Base-by-base conservation (phyloP, 768 basidiomycete genomes). In the Leccinum fibrillosum region DNA sequence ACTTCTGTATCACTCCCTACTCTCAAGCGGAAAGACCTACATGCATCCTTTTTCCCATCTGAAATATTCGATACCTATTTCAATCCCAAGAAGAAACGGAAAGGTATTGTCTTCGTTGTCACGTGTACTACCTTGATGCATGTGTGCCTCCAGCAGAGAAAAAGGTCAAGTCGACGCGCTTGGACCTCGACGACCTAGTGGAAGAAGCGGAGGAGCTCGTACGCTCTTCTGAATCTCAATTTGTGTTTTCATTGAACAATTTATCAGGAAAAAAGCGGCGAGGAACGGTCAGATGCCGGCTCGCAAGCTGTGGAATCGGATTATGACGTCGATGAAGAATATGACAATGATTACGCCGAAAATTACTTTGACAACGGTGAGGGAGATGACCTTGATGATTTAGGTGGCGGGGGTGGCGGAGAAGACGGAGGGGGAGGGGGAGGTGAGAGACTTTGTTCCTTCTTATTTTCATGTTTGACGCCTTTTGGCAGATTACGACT, bases 341-440 rank as follows among this genome's bases (percentile, higher is more conserved):
- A 93, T 66, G 92, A 93, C 72, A 92, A 94, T 63, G 92, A 94
- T 61, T 94, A 94, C 61, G 91, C 88, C 3, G 88, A 89, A 60
- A 91, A 94, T 68, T 93, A 94, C 78, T 94, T 94, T 69, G 91
- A 94, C 70, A 92, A 92, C 54, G 91, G 91, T 17, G 91, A 92
- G 72, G 86, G 79, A 4, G 91, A 93, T 53, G 89, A 93, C 66
- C 72, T 82, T 55, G 92, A 94, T 64, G 86, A 91, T 64, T 71
- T 90, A 21, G 90, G 87, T 5, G 91, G 82, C 9, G 87, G 84
- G 0, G 87, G 80, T 10, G 89, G 81, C 4, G 81, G 72, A 13
- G 89, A 82, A 17, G 88, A 81, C 42, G 88, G 82, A 30, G 87
- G 84, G 39, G 88, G 83, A 58, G 85, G 83, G 56, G 60, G 39